Evolutionary conservation across 306 rosid species (phyloP).

Genomic region (Medicago lupulina): DNA sequence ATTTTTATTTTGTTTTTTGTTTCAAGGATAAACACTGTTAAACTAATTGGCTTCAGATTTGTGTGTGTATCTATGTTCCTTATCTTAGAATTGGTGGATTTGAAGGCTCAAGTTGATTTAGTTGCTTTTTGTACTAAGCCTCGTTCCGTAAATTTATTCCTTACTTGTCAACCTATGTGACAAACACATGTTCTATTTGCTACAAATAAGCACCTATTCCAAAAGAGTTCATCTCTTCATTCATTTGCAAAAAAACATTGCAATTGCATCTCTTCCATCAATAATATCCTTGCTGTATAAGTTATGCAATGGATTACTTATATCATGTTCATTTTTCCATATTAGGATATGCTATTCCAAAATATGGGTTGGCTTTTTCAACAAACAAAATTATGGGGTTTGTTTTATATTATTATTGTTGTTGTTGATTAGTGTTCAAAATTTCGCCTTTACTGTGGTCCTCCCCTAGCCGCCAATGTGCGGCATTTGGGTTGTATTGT

Average conservation of each 20-base stretch:
- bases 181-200: neutral
- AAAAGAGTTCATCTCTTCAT: neutral
- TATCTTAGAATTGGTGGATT: neutral
- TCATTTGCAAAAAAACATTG: neutral
- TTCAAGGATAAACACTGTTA: neutral
- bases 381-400: neutral
- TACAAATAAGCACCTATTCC: neutral
- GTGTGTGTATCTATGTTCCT: neutral
- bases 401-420: slow-evolving; percentile 8
- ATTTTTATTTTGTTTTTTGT: neutral
- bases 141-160: neutral
- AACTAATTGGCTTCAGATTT: neutral
- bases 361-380: neutral
- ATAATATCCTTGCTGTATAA: neutral
- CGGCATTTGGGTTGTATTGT: too few species aligned
- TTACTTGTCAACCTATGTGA: neutral
- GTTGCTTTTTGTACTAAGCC: neutral
- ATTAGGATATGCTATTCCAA: neutral
- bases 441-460: too few species aligned
- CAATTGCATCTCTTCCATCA: neutral
- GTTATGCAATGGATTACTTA: slow-evolving; percentile 5
- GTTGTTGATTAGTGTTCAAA: neutral
- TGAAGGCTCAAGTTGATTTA: neutral
- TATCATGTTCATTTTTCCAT: neutral
- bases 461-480: too few species aligned